These are phyloP conservation scores for Penicillium psychrosexuale DNA, from an alignment of 2,329 filamentous ascomycete genomes.

Conservation along the genomic window DNA sequence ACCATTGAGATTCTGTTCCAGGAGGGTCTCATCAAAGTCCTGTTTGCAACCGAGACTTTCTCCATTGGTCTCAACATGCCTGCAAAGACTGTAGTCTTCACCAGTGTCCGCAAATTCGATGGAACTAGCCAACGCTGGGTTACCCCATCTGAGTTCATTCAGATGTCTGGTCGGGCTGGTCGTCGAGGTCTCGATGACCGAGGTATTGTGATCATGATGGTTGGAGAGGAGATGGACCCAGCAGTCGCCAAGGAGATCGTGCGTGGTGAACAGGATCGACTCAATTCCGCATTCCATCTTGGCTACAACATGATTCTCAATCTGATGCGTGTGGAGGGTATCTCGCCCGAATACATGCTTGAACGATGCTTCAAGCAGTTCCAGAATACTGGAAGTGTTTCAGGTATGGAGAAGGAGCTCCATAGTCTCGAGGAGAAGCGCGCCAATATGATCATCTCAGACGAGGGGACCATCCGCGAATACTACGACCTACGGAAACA, in stretches of 20 bases:
- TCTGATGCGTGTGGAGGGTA: constrained; percentile 94
- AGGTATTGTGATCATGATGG: constrained; percentile 99
- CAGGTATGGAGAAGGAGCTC: constrained; percentile 77
- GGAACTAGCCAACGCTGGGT: constrained; percentile 76
- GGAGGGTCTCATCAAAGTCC: constrained; percentile 93
- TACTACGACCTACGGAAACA: constrained; percentile 90
- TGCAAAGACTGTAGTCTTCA: constrained; percentile 98
- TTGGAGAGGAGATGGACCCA: constrained; percentile 93
- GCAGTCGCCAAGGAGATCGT: constrained; percentile 92
- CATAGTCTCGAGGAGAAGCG: constrained; percentile 72
- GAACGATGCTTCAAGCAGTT: constrained; percentile 98
- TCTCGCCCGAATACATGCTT: constrained; percentile 98
- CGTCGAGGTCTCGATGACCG: constrained; percentile 95
- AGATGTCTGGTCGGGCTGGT: constrained; percentile 97
- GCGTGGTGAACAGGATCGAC: constrained; percentile 90
- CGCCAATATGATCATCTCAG: constrained; percentile 70
- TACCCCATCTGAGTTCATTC: constrained; percentile 93
- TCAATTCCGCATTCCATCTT: constrained; percentile 96
- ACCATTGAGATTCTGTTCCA: constrained; percentile 99
- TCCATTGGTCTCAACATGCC: constrained; percentile 99
- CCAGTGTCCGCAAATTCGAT: constrained; percentile 92
- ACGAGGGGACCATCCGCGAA: constrained; percentile 85
- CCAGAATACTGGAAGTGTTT: constrained; percentile 87
- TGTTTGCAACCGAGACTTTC: constrained; percentile 98
- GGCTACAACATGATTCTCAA: constrained; percentile 99